phyloP scores from a whole-genome alignment of 805 yeast genomes.

The Yarrowia sp. region DNA sequence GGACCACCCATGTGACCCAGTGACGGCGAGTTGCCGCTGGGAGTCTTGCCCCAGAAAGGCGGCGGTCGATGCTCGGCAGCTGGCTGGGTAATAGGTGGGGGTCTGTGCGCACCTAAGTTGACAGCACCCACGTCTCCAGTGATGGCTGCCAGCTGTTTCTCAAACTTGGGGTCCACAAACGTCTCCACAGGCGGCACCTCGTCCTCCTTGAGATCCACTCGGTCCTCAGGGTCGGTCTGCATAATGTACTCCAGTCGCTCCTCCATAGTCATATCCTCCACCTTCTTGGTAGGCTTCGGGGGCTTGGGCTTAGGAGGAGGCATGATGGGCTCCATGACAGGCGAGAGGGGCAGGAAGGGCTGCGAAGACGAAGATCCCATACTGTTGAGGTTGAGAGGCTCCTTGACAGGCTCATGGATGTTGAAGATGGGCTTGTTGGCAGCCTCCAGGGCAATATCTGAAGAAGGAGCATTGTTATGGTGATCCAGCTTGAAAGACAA shows the following conservation, averaged over 20 bases:
- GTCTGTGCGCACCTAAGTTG: neutral
- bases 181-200: constrained; percentile 9
- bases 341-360: constrained; percentile 23
- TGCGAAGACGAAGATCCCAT: constrained; percentile 7
- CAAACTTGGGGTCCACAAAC: constrained; percentile 33
- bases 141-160: constrained; percentile 32
- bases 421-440: constrained; percentile 35
- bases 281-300: constrained; percentile 32
- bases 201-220: constrained; percentile 25
- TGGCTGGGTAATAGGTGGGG: neutral
- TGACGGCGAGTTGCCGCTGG: constrained; percentile 6
- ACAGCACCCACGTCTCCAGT: constrained; percentile 27
- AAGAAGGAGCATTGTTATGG: constrained; percentile 10
- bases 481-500: constrained; percentile 38
- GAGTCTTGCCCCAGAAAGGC: constrained; percentile 30
- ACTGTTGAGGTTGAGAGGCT: neutral
- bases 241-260: constrained; percentile 37
- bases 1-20: constrained; percentile 11
- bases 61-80: constrained; percentile 8
- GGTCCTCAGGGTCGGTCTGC: constrained; percentile 38
- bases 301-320: constrained; percentile 34
- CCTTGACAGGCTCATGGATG: constrained; percentile 35
- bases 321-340: constrained; percentile 16
- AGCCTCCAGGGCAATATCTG: constrained; percentile 26
- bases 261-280: constrained; percentile 37